These are phyloP conservation scores for Diaporthe citrichinensis DNA, from an alignment of 2,329 filamentous ascomycete species.

Conservation along the genomic window DNA sequence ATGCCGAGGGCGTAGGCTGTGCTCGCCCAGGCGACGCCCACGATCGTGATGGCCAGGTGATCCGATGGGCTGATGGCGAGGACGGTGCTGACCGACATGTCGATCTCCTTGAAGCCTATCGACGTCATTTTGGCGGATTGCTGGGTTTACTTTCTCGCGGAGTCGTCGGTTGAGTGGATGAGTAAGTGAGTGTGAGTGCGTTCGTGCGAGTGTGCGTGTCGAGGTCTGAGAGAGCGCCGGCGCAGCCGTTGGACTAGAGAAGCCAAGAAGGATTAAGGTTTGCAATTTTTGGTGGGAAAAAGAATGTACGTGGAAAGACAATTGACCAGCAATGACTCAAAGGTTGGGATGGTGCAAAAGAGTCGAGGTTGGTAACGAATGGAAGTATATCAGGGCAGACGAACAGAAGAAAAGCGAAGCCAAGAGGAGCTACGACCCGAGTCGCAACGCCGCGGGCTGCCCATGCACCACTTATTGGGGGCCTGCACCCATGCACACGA, in stretches of 20 bases:
- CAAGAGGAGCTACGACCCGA: background rate
- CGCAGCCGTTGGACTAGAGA: slow-evolving; percentile 16
- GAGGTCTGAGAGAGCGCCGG: slow-evolving; percentile 24
- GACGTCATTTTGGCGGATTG: slow-evolving; percentile 30
- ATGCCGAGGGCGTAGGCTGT: slow-evolving; percentile 45
- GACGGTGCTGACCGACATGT: slow-evolving; percentile 17
- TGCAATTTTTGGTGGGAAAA: background rate
- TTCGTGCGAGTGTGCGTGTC: background rate
- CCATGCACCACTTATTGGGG: slow-evolving; percentile 27
- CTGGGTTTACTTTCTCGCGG: background rate
- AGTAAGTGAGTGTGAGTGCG: background rate
- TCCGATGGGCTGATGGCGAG: slow-evolving; percentile 39
- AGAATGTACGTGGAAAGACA: slow-evolving; percentile 6
- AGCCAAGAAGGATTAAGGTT: slow-evolving; percentile 24
- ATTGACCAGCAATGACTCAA: slow-evolving; percentile 37
- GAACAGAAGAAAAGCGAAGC: background rate
- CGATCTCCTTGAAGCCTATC: slow-evolving; percentile 23
- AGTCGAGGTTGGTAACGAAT: slow-evolving; percentile 18
- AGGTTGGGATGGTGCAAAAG: background rate
- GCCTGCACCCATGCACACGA: background rate
- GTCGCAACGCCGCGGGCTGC: background rate
- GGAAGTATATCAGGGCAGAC: slow-evolving; percentile 22
- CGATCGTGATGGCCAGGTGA: slow-evolving; percentile 39
- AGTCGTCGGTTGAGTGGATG: background rate
- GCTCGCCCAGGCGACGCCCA: slow-evolving; percentile 45